Base-by-base conservation (phyloP, 441 rosid species). In the Bruguiera hainesii region DNA sequence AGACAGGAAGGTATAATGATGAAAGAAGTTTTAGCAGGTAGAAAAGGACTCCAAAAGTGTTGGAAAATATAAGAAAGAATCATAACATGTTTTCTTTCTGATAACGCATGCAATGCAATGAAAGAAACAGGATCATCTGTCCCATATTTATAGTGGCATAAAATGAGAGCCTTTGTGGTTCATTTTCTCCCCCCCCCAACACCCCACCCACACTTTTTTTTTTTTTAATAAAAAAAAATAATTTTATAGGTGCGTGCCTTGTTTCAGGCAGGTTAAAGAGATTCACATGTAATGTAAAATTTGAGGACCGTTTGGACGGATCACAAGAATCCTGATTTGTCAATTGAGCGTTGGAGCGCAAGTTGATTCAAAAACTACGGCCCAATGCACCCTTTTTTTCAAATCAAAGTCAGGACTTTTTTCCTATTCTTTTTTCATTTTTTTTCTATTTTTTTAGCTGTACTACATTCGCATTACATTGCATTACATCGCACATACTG, bases 341-440 rank as follows among this genome's bases (percentile, higher is more conserved):
- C 67, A 58, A 71, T 73, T 72, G 86, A 88, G 84, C 85, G 88
- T 86, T 89, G 98, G 98, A 90, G 98, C 96, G 96, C 90, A 80
- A 80, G 72, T 71, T 59, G 74, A 69, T 92, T 90, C 82, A 87
- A 86, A 81, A 63, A 37, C 56, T 37, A 42, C 48, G 18, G 18
- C 48, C 48, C 48, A 11, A 13, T 42, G 48, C 48, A 11, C 5
- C 48, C 15, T 13, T 37, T 37, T 11, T 42, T 0, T 13, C 48
- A 42, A 42, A 42, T 42, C 48, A 42, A 42, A 42, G 3, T 42
- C 48, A 11, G 13, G 13, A 33, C 37, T 33, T 1, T 33, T 0
- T 6, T 6, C 1, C 7, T 31, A 1, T 31, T 3, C 3, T 2
- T 31, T 6, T 31, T 31, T 31, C 0, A 5, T 2, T 31, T 31